Conservation (phyloP, 2,329 filamentous ascomycete species). For the Diaporthe caulivora region DNA sequence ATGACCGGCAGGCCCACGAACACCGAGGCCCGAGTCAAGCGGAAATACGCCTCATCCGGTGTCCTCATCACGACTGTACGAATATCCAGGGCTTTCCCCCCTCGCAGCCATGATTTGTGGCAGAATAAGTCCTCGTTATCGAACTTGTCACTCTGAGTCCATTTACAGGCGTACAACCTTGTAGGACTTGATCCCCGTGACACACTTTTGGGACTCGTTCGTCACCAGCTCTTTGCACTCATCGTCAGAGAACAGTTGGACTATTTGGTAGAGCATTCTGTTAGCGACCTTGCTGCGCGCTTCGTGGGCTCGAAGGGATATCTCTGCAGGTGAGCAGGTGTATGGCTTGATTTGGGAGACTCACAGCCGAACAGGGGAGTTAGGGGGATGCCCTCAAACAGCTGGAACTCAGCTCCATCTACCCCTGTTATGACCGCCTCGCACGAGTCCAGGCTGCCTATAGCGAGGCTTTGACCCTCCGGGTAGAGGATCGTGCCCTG, state of each 20-base stretch:
- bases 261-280: background rate
- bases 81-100: background rate
- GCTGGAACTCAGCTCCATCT: slow-evolving; percentile 1
- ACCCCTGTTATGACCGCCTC: background rate
- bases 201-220: background rate
- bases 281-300: no score
- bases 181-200: background rate
- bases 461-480: slow-evolving; percentile 69
- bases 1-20: background rate
- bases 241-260: slow-evolving; percentile 15
- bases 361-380: slow-evolving; percentile 16
- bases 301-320: background rate
- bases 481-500: background rate
- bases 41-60: background rate
- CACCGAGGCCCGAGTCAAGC: background rate
- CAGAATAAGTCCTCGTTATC: no score
- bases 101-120: background rate
- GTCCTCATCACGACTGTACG: background rate
- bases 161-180: slow-evolving; percentile 12
- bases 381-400: background rate
- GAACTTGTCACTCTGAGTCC: no score
- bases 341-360: background rate
- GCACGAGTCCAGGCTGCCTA: slow-evolving; percentile 65
- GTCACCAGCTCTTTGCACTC: slow-evolving; percentile 10
- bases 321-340: background rate